Conservation (phyloP, 225 moss, liverwort and hornwort genomes). For the Marchantia polymorpha region DNA sequence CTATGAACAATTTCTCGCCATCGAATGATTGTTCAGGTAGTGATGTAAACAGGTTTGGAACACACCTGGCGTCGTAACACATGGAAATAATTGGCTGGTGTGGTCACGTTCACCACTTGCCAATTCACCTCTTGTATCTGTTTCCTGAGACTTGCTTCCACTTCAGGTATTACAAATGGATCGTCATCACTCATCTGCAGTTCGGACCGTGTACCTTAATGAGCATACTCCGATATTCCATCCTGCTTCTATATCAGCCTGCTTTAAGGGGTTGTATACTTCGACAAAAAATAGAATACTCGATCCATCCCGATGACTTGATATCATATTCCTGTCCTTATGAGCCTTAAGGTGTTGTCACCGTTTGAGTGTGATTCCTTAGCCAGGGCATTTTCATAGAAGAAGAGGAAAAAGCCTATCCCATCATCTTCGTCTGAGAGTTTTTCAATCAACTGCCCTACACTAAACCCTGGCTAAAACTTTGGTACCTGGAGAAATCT, state of each 20-base stretch:
- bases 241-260: background rate
- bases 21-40: background rate
- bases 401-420: background rate
- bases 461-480: background rate
- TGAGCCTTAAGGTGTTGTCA: background rate
- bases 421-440: background rate
- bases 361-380: background rate
- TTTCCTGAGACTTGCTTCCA: slow-evolving; percentile 84
- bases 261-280: background rate
- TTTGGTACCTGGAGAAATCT: slow-evolving; percentile 78
- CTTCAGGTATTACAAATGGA: slow-evolving; percentile 78
- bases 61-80: slow-evolving; percentile 91
- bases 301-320: background rate
- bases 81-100: slow-evolving; percentile 97
- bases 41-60: background rate
- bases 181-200: slow-evolving; percentile 93
- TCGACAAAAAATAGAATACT: background rate
- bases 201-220: background rate
- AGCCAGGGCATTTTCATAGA: background rate
- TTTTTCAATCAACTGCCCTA: background rate
- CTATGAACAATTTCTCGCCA: background rate
- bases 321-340: background rate
- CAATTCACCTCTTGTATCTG: slow-evolving; percentile 99
- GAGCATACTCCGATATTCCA: background rate
- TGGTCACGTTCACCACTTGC: slow-evolving; percentile 96